Evolutionary conservation across 768 basidiomycete genomes (phyloP).

Genomic region (Termitomyces sp.): DNA sequence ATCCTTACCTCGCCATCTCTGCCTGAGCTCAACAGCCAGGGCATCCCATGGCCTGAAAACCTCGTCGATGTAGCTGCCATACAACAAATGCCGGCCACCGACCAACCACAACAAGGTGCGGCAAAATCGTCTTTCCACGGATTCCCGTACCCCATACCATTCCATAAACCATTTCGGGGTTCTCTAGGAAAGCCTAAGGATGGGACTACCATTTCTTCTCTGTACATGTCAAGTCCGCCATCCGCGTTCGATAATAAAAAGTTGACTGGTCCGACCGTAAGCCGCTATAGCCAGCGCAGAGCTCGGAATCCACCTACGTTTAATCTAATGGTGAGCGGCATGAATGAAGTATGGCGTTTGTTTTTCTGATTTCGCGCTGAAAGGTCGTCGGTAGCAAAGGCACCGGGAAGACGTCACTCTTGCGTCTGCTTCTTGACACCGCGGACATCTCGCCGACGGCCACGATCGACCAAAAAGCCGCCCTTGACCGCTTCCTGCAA

Average conservation of each 20-base stretch:
- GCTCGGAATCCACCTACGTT: conserved; percentile 68
- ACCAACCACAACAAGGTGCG: conserved; percentile 54
- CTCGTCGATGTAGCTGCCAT: conserved; percentile 70
- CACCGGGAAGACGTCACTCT: conserved; percentile 80
- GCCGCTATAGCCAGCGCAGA: conserved; percentile 59
- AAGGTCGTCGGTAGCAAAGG: conserved; percentile 78
- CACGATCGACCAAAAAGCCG: conserved; percentile 65
- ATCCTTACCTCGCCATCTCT: conserved; percentile 77
- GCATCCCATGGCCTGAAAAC: conserved; percentile 81
- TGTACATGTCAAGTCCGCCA: conserved; percentile 63
- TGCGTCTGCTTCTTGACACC: conserved; percentile 77
- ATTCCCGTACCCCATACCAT: conserved; percentile 54
- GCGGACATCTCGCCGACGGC: conserved; percentile 76
- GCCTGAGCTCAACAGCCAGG: conserved; percentile 68
- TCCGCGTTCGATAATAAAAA: conserved; percentile 58
- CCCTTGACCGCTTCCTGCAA: conserved; percentile 60
- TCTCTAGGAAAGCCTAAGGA: conserved; percentile 39
- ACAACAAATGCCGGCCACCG: conserved; percentile 37
- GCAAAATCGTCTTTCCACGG: conserved; percentile 60
- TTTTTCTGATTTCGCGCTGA: neutral
- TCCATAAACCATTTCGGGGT: conserved; percentile 78
- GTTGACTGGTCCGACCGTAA: conserved; percentile 29
- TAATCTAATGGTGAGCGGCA: conserved; percentile 68
- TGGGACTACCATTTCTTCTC: conserved; percentile 54
- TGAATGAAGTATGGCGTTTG: neutral